phyloP scores from a whole-genome alignment of 2,329 filamentous ascomycete species.

The Ophiostoma himal-ulmi region DNA sequence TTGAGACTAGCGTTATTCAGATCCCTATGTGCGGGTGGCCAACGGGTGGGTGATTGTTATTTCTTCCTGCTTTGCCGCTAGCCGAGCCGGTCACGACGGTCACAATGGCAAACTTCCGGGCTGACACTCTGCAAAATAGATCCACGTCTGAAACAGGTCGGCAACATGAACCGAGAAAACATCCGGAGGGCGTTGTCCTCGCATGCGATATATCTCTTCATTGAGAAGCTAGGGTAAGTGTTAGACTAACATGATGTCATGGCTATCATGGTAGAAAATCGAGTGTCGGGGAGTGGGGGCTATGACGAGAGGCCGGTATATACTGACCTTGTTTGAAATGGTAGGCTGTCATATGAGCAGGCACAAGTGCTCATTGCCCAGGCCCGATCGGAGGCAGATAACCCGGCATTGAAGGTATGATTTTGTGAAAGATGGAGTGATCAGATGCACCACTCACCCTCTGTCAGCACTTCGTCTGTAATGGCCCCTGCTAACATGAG shows the following conservation, averaged over 20 bases:
- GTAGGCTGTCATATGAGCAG: slow-evolving; percentile 52
- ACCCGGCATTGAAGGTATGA: slow-evolving; percentile 51
- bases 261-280: background rate
- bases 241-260: background rate
- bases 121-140: slow-evolving; percentile 34
- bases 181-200: slow-evolving; percentile 50
- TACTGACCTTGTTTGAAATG: background rate
- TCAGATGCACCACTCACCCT: background rate
- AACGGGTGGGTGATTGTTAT: slow-evolving; percentile 46
- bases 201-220: slow-evolving; percentile 52
- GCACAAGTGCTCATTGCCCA: slow-evolving; percentile 53
- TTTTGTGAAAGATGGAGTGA: background rate
- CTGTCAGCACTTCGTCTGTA: background rate
- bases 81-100: background rate
- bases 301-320: too few species aligned
- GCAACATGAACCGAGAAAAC: slow-evolving; percentile 48
- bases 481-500: background rate
- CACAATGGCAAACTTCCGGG: background rate
- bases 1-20: slow-evolving; percentile 60
- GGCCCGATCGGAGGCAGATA: slow-evolving; percentile 48
- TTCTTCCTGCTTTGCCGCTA: background rate
- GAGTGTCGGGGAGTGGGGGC: too few species aligned
- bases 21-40: slow-evolving; percentile 67
- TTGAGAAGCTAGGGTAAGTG: slow-evolving; percentile 43
- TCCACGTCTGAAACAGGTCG: slow-evolving; percentile 48